Evolutionary conservation across 2,329 filamentous ascomycete species (phyloP).

Genomic region (Diaporthe sp.): DNA sequence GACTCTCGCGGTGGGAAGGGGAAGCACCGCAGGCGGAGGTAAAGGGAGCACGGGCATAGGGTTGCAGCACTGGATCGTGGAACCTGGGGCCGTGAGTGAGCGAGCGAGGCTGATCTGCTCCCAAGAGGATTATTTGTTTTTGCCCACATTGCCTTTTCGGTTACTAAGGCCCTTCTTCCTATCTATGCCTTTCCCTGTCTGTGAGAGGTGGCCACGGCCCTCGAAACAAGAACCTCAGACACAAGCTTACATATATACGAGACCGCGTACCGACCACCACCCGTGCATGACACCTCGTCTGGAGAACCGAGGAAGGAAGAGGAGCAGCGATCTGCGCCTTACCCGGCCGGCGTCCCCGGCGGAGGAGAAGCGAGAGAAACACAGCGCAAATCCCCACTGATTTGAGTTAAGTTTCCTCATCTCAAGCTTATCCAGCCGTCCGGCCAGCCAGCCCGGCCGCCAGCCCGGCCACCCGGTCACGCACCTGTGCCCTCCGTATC

Average conservation of each 20-base stretch:
- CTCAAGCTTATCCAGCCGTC: neutral
- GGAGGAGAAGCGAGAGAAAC: neutral
- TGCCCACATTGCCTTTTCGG: neutral
- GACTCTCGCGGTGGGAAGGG: constrained; percentile 48
- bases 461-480: constrained; percentile 1
- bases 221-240: constrained; percentile 17
- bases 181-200: neutral
- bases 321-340: neutral
- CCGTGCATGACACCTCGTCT: neutral
- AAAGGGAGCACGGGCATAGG: constrained; percentile 38
- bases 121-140: neutral
- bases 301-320: neutral
- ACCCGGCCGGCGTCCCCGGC: constrained; percentile 2
- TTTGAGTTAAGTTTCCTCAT: neutral
- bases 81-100: neutral
- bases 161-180: neutral
- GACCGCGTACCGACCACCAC: neutral
- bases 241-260: constrained; percentile 12
- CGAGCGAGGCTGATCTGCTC: constrained; percentile 10
- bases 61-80: neutral
- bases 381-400: constrained; percentile 4
- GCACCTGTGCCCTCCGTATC: neutral
- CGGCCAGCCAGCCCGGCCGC: neutral
- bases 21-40: constrained; percentile 51
- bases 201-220: neutral